Percentiles rank a stretch among this genome's conserved stretches.
Conservation (phyloP, 805 yeast genomes). For the Pichia thaimueangensis region DNA sequence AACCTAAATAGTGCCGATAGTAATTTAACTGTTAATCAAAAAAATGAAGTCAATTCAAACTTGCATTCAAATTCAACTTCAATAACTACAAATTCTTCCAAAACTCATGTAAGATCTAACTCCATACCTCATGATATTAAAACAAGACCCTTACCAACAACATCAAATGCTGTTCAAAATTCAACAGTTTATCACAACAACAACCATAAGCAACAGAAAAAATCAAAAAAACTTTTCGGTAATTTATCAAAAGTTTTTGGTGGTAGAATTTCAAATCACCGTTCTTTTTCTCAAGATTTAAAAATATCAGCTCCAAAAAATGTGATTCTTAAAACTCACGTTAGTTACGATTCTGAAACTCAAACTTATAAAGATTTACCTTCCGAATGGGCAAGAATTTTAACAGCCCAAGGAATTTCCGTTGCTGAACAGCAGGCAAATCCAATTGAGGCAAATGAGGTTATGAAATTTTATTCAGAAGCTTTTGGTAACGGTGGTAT, state of each 20-base stretch:
- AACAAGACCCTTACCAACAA: slow-evolving; percentile 14
- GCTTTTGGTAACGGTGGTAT: slow-evolving; percentile 14
- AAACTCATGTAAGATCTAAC: slow-evolving; percentile 9
- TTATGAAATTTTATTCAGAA: slow-evolving; percentile 24
- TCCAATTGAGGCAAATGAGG: slow-evolving; percentile 73
- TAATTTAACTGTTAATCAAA: not conserved
- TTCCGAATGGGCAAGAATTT: slow-evolving; percentile 80
- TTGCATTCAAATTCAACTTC: not conserved
- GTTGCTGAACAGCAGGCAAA: slow-evolving; percentile 82
- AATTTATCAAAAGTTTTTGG: slow-evolving; percentile 43
- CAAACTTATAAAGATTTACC: slow-evolving; percentile 93
- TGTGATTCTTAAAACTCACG: slow-evolving; percentile 87
- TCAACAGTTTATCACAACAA: slow-evolving; percentile 30
- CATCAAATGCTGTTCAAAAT: slow-evolving; percentile 13
- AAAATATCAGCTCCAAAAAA: slow-evolving; percentile 89
- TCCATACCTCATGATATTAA: slow-evolving; percentile 12
- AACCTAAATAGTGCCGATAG: not conserved
- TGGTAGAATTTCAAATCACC: slow-evolving; percentile 13
- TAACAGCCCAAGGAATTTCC: slow-evolving; percentile 82
- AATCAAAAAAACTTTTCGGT: slow-evolving; percentile 44
- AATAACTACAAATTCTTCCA: not conserved
- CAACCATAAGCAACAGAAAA: not conserved
- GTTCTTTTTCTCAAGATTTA: slow-evolving; percentile 20
- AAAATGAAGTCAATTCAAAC: not conserved
- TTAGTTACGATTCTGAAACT: slow-evolving; percentile 76